These are phyloP conservation scores for Punctularia strigosozonata DNA, from an alignment of 768 basidiomycete genomes.

Conservation along the genomic window DNA sequence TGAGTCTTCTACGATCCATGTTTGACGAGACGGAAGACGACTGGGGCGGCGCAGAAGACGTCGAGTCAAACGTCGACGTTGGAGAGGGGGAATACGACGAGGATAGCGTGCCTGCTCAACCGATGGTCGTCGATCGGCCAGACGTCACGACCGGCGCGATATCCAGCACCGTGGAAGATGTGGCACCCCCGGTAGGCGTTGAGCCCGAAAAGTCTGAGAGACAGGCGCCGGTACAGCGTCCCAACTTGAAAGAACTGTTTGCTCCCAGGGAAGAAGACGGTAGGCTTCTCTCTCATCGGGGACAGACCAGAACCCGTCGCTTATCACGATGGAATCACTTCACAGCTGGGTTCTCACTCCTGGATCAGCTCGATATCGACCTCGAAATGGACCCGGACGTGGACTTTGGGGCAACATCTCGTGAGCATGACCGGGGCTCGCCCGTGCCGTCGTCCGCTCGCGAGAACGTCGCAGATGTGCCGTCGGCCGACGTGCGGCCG, in stretches of 20 bases:
- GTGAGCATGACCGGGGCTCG: constrained; percentile 6
- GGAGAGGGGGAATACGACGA: constrained; percentile 5
- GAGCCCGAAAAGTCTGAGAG: neutral
- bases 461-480: constrained; percentile 5
- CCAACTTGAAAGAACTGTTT: constrained; percentile 61
- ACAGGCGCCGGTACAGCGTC: constrained; percentile 6
- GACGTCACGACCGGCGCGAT: constrained; percentile 13
- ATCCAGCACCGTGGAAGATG: neutral
- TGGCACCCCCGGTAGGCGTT: constrained; percentile 1
- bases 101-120: constrained; percentile 3
- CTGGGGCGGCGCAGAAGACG: constrained; percentile 20
- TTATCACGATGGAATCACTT: too few species aligned
- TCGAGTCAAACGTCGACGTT: constrained; percentile 8
- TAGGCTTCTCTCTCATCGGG: constrained; percentile 20
- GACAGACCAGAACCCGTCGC: too few species aligned
- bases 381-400: constrained; percentile 56
- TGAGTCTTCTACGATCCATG: constrained; percentile 34
- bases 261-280: constrained; percentile 58
- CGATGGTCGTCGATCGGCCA: constrained; percentile 3
- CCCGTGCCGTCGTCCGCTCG: constrained; percentile 7
- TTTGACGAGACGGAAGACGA: constrained; percentile 35
- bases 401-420: constrained; percentile 14
- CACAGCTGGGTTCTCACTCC: constrained; percentile 60
- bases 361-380: constrained; percentile 65
- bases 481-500: constrained; percentile 4